Evolutionary conservation across 768 basidiomycete species (phyloP).

Genomic region (Gloeophyllum trabeum): DNA sequence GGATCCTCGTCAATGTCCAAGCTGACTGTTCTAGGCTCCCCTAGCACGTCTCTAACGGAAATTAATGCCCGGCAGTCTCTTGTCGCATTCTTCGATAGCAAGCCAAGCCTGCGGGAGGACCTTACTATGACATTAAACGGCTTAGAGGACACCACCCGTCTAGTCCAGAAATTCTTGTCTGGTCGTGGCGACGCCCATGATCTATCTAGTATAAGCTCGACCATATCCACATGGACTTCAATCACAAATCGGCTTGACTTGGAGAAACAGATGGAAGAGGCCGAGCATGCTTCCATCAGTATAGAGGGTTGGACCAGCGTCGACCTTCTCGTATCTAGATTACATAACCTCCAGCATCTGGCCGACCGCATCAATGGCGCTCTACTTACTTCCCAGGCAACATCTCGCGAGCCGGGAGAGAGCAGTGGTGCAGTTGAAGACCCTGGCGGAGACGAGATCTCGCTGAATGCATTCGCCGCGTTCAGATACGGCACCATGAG

Average conservation of each 20-base stretch:
- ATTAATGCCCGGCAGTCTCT: conserved; percentile 69
- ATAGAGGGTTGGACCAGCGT: conserved; percentile 45
- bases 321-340: conserved; percentile 37
- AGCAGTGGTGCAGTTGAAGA: not conserved
- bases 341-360: conserved; percentile 41
- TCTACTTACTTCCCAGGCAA: conserved; percentile 22
- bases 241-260: conserved; percentile 39
- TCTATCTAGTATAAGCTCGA: conserved; percentile 49
- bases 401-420: no score
- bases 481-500: conserved; percentile 16
- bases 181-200: conserved; percentile 59
- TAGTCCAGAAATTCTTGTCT: conserved; percentile 67
- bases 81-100: conserved; percentile 55
- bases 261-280: conserved; percentile 43
- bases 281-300: conserved; percentile 12
- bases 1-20: not conserved
- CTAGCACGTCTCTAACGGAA: conserved; percentile 64
- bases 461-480: conserved; percentile 10
- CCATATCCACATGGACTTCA: conserved; percentile 47
- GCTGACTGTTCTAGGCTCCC: conserved; percentile 49
- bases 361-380: conserved; percentile 44
- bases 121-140: conserved; percentile 41
- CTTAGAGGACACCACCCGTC: conserved; percentile 61
- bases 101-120: conserved; percentile 56
- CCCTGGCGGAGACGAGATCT: not conserved